Percentiles rank a stretch among this genome's conserved stretches.
These are phyloP conservation scores for Arthrobotrys iridis DNA, from an alignment of 2,329 filamentous ascomycete genomes.

Conservation along the genomic window DNA sequence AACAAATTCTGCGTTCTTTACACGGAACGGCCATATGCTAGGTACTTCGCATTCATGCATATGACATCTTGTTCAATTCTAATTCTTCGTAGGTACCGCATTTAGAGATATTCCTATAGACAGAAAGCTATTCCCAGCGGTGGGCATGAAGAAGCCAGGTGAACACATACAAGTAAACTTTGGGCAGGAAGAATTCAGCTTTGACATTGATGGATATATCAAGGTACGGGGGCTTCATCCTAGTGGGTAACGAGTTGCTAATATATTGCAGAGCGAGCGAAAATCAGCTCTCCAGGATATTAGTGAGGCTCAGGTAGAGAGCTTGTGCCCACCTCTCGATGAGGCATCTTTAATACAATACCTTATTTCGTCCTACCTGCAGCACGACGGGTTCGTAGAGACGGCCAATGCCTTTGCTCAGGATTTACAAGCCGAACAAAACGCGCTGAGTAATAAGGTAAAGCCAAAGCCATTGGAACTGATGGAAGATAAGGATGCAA, in stretches of 20 bases:
- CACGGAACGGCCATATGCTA: slow-evolving; percentile 70
- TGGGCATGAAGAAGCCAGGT: slow-evolving; percentile 73
- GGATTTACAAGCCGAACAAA: slow-evolving; percentile 79
- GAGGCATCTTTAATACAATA: slow-evolving; percentile 84
- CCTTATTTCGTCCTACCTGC: slow-evolving; percentile 77
- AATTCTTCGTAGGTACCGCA: slow-evolving; percentile 69
- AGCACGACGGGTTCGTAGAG: slow-evolving; percentile 94
- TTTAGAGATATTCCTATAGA: slow-evolving; percentile 72
- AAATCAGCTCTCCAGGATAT: slow-evolving; percentile 71
- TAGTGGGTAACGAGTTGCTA: slow-evolving; percentile 47
- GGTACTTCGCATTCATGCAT: slow-evolving; percentile 61
- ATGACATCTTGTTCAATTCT: slow-evolving; percentile 19
- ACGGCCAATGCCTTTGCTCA: slow-evolving; percentile 87
- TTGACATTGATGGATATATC: slow-evolving; percentile 89
- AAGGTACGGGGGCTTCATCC: slow-evolving; percentile 66
- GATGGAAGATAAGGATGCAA: slow-evolving; percentile 84
- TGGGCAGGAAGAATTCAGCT: slow-evolving; percentile 81
- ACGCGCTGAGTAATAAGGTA: slow-evolving; percentile 68
- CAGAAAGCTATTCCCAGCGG: slow-evolving; percentile 72
- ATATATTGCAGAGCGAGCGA: slow-evolving; percentile 68
- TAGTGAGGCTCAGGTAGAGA: slow-evolving; percentile 68
- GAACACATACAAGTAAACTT: slow-evolving; percentile 74
- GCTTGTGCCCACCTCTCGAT: slow-evolving; percentile 71
- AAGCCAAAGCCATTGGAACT: slow-evolving; percentile 68
- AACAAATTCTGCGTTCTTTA: slow-evolving; percentile 74